A percentile compares a stretch with the other conserved stretches of the same genome.
phyloP scores from a whole-genome alignment of 352 stramenopile species.

The Pythium monospermum region DNA sequence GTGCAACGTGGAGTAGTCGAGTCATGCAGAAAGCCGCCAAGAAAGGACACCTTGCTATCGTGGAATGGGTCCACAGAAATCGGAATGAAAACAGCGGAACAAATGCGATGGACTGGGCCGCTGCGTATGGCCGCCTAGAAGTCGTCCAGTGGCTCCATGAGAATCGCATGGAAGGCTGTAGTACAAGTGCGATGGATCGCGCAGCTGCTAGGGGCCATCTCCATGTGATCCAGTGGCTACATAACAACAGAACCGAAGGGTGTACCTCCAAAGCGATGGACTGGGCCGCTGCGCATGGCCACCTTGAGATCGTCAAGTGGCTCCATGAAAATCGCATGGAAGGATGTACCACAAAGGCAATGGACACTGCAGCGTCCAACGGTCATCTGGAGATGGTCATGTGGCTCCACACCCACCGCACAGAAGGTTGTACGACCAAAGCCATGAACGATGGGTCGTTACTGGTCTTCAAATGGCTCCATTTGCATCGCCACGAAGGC shows the following conservation, averaged over 20 bases:
- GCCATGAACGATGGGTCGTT: background rate
- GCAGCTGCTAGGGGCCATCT: background rate
- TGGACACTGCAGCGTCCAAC: background rate
- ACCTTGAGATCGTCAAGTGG: background rate
- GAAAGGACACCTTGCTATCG: background rate
- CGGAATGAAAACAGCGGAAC: background rate
- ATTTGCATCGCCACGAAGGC: background rate
- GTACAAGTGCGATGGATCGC: background rate
- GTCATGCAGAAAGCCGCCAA: background rate
- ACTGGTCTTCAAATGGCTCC: background rate
- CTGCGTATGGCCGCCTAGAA: background rate
- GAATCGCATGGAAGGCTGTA: background rate
- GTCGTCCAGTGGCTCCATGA: background rate
- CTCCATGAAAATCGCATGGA: background rate
- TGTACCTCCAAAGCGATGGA: background rate
- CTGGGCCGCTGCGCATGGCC: background rate
- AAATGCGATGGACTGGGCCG: background rate
- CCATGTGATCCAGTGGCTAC: background rate
- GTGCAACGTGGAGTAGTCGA: background rate
- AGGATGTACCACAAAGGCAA: background rate
- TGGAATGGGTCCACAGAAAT: background rate
- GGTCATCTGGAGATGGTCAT: background rate
- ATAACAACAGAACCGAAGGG: background rate
- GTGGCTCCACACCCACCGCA: background rate
- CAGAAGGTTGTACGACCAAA: background rate